These are phyloP conservation scores for Aspergillus ostianus DNA, from an alignment of 495 filamentous ascomycete genomes.

Conservation along the genomic window DNA sequence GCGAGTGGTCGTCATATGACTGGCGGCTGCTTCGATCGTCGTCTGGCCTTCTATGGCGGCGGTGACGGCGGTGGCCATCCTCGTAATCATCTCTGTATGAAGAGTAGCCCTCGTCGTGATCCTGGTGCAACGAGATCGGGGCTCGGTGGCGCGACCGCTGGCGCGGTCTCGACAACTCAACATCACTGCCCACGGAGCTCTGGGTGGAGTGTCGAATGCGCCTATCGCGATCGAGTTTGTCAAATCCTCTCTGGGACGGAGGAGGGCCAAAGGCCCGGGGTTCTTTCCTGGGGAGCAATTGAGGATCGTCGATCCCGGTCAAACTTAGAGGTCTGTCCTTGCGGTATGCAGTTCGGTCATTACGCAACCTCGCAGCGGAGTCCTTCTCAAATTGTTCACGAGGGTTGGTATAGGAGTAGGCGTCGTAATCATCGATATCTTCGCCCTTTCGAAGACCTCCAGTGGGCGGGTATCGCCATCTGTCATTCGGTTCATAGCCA, in stretches of 20 bases:
- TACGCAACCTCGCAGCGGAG: constrained; percentile 46
- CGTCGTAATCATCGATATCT: constrained; percentile 59
- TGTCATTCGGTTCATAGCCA: constrained; percentile 21
- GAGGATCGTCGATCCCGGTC: constrained; percentile 58
- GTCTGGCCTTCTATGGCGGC: constrained; percentile 28
- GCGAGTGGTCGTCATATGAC: constrained; percentile 30
- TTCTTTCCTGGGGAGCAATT: constrained; percentile 42
- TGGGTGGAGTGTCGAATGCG: constrained; percentile 32
- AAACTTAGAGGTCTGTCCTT: constrained; percentile 63
- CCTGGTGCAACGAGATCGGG: constrained; percentile 37
- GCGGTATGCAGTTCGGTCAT: constrained; percentile 48
- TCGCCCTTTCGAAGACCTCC: constrained; percentile 46
- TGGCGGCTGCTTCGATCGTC: constrained; percentile 22
- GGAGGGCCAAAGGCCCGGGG: constrained; percentile 52
- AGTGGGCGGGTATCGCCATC: constrained; percentile 30
- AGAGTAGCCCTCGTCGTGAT: constrained; percentile 40
- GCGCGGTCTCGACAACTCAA: constrained; percentile 29
- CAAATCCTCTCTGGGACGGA: constrained; percentile 61
- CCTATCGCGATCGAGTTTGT: constrained; percentile 49
- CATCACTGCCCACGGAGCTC: constrained; percentile 26
- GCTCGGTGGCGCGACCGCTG: constrained; percentile 34
- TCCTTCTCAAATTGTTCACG: constrained; percentile 68
- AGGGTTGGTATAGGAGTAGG: constrained; percentile 71
- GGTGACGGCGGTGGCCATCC: constrained; percentile 24
- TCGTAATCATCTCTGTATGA: constrained; percentile 29